phyloP scores from a whole-genome alignment of 176 grass and related monocot genomes.

The Phyllostachys edulis region DNA sequence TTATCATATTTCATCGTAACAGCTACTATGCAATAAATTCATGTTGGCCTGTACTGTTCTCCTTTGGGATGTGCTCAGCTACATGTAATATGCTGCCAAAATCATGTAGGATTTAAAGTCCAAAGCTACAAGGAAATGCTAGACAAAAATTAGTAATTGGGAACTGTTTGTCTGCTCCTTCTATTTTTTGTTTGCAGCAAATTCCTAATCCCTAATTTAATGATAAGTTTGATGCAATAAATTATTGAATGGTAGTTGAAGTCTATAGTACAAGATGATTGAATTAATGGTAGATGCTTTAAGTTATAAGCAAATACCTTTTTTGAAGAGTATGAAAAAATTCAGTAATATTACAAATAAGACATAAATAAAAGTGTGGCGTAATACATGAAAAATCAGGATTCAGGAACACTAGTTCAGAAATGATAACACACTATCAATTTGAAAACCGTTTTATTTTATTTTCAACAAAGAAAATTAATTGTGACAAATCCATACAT shows the following conservation, averaged over 20 bases:
- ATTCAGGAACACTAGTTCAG: background rate
- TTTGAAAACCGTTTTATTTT: background rate
- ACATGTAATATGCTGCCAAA: background rate
- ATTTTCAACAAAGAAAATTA: background rate
- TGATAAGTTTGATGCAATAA: background rate
- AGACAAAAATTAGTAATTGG: background rate
- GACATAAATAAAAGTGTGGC: background rate
- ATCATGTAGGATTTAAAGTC: background rate
- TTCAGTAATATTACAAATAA: background rate
- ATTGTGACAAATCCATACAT: background rate
- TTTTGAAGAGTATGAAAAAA: background rate
- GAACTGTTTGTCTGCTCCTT: background rate
- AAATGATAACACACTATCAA: background rate
- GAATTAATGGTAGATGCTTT: background rate
- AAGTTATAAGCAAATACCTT: background rate
- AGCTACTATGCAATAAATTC: background rate
- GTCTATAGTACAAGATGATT: background rate
- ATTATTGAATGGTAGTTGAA: slow-evolving; percentile 2
- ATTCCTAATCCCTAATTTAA: background rate
- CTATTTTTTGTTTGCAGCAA: background rate
- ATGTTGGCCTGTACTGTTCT: background rate
- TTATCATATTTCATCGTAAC: background rate
- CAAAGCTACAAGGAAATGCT: background rate
- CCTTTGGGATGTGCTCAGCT: background rate
- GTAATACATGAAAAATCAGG: background rate